Evolutionary conservation across 345 rosid species (phyloP).

Genomic region (Tarenaya hassleriana): DNA sequence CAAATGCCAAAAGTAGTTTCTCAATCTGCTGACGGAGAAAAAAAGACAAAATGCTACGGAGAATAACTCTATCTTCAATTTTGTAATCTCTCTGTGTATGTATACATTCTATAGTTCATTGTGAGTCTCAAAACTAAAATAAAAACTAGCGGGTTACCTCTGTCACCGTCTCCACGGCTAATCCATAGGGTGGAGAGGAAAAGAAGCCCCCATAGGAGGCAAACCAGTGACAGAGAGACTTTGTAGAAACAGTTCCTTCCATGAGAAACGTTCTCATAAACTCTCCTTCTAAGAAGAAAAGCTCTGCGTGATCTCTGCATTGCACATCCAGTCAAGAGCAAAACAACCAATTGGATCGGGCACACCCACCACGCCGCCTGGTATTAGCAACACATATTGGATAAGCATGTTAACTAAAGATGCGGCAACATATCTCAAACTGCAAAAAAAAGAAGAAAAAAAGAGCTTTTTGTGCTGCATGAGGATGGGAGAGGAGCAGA

Average conservation of each 20-base stretch:
- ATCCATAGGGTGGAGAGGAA: slow-evolving; percentile 63
- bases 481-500: slow-evolving; percentile 4
- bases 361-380: slow-evolving; percentile 5
- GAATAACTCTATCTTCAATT: neutral
- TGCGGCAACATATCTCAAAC: neutral
- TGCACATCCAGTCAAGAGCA: slow-evolving; percentile 46
- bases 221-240: slow-evolving; percentile 66
- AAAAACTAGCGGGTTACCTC: slow-evolving; percentile 36
- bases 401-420: neutral
- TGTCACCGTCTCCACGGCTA: slow-evolving; percentile 47
- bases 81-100: neutral
- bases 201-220: slow-evolving; percentile 64
- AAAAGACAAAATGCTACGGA: neutral
- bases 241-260: slow-evolving; percentile 41
- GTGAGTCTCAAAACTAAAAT: neutral
- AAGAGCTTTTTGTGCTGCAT: too few relatives aligned
- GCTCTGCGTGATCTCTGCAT: slow-evolving; percentile 82
- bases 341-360: neutral
- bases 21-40: slow-evolving; percentile 6
- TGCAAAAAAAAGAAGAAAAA: too few relatives aligned
- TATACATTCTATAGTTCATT: too few relatives aligned
- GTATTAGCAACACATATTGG: slow-evolving; percentile 6
- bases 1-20: slow-evolving; percentile 18
- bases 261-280: slow-evolving; percentile 31
- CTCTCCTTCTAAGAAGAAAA: slow-evolving; percentile 73